phyloP scores from a whole-genome alignment of 164 flowering plant genomes.

The Kalanchoe fedtschenkoi region DNA sequence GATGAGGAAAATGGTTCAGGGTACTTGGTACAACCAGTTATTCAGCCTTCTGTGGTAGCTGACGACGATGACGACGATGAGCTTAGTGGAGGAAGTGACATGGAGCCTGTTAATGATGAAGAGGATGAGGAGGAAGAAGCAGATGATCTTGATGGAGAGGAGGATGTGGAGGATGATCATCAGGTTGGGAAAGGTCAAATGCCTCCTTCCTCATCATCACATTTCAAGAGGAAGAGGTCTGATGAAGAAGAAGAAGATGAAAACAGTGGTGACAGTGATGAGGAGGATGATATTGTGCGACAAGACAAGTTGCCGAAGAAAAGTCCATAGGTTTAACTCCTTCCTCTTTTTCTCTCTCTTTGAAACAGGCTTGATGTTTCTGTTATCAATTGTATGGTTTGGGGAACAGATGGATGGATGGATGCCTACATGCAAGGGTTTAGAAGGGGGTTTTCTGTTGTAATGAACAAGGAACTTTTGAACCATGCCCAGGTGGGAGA shows the following conservation, averaged over 20 bases:
- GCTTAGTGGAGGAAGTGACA: conserved; percentile 29
- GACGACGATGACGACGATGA: conserved; percentile 36
- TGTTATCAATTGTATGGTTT: not conserved
- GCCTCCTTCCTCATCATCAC: conserved; percentile 28
- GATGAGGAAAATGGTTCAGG: conserved; percentile 27
- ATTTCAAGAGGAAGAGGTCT: conserved; percentile 53
- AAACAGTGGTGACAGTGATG: conserved; percentile 23
- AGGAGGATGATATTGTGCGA: conserved; percentile 26
- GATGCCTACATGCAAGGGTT: conserved; percentile 2
- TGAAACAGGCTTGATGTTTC: conserved; percentile 5
- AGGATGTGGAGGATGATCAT: conserved; percentile 24
- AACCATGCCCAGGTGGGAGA: not conserved
- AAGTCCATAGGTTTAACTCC: conserved; percentile 9
- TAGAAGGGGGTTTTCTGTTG: not conserved
- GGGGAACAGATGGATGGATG: conserved; percentile 2
- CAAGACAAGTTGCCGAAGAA: conserved; percentile 8
- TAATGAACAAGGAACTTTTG: not conserved
- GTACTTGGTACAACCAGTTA: conserved; percentile 59
- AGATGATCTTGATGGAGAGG: conserved; percentile 44
- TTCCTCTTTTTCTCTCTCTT: not conserved
- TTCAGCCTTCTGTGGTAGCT: conserved; percentile 30
- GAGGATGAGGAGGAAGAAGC: conserved; percentile 36
- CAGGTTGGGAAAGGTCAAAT: conserved; percentile 22
- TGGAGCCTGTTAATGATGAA: conserved; percentile 33
- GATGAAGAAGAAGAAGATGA: conserved; percentile 23